A percentile compares a stretch with the other conserved stretches of the same genome.
Evolutionary conservation across 768 basidiomycete species (phyloP).

Genomic region (Xerocomellus amylosporus): DNA sequence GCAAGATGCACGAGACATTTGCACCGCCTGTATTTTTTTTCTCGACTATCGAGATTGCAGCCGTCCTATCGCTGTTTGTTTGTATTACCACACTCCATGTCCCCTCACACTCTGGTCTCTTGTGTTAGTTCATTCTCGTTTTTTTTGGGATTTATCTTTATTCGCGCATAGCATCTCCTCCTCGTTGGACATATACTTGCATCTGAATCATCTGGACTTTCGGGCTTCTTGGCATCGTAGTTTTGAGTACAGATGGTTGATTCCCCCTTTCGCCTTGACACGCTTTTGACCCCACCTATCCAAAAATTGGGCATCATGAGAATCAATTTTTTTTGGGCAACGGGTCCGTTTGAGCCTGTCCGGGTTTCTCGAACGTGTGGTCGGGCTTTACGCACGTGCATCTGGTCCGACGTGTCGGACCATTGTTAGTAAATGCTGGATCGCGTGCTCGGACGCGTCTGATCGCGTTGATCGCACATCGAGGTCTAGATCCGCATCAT

Average conservation of each 20-base stretch:
- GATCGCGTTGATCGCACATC: too few relatives aligned
- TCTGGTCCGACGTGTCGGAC: too few relatives aligned
- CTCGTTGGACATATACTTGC: background rate
- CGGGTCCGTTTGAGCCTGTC: too few relatives aligned
- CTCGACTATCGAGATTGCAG: background rate
- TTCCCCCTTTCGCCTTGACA: background rate
- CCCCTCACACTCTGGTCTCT: background rate
- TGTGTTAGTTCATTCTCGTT: background rate
- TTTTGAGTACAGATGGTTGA: background rate
- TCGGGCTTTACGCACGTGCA: too few relatives aligned
- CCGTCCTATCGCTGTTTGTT: background rate
- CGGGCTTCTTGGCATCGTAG: background rate
- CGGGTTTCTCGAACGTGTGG: too few relatives aligned
- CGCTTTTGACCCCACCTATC: too few relatives aligned
- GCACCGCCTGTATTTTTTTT: background rate
- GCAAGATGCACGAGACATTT: background rate
- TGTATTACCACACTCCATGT: background rate
- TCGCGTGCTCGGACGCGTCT: too few relatives aligned
- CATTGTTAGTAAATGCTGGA: too few relatives aligned
- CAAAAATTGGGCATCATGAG: too few relatives aligned
- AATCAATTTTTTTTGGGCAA: too few relatives aligned
- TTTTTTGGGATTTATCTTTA: background rate
- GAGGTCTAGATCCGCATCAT: too few relatives aligned
- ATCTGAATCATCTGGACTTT: background rate
- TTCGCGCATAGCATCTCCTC: background rate